Base-by-base conservation (phyloP, 179 eudicot genomes). In the Beta lomatogona region DNA sequence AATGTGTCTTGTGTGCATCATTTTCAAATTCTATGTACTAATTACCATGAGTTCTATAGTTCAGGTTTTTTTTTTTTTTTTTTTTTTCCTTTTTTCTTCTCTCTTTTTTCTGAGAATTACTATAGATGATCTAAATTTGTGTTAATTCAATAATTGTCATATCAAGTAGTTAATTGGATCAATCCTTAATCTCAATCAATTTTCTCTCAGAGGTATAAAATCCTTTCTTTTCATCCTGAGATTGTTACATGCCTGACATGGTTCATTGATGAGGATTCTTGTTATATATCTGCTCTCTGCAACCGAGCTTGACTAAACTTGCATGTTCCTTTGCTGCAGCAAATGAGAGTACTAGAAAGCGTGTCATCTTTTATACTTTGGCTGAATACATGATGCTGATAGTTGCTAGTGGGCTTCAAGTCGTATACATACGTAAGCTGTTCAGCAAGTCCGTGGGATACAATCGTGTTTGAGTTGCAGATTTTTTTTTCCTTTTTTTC, bases 321-420 rank as follows among this genome's bases (percentile, higher is more conserved):
- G 25, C 52, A 41, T 76, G 71, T 84, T 79, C 76, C 46, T 71
- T 48, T 79, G 60, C 28, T 85, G 90, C 92, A 95, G 99, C 97
- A 52, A 95, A 94, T 63, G 97, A 95, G 91, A 92, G 97, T 89
- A 95, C 99, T 50, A 87, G 92, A 87, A 92, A 87, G 86, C 94
- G 98, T 22, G 94, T 95, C n/a, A 88, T 95, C 79, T 83, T 87
- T 69, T 95, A 92, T 92, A 95, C 99, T 36, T 80, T 95, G 69
- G 93, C 88, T 6, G 99, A 95, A 77, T 95, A 95, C 80, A 19
- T 90, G 79, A n/a, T 92, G 91, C 89, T 95, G 78, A 91, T 88
- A 60, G 75, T 84, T 83, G 93, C 91, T 36, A 95, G 98, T 74
- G 92, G 84, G 67, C 93, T 92, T 81, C 98, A 95, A 83, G 98